phyloP scores from a whole-genome alignment of 495 filamentous ascomycete genomes.

The Xylaria palmicola region DNA sequence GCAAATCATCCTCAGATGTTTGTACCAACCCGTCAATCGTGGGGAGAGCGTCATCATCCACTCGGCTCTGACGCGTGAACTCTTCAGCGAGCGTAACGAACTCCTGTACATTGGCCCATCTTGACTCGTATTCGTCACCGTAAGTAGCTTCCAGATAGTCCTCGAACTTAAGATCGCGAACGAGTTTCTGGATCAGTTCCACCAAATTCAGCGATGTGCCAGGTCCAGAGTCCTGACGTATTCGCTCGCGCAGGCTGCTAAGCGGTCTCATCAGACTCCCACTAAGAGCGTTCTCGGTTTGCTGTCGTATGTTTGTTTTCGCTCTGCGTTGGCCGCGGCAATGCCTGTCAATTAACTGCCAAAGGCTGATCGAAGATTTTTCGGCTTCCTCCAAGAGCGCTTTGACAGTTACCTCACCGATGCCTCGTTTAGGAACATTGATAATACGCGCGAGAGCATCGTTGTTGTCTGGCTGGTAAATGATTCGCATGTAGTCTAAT shows the following conservation, averaged over 20 bases:
- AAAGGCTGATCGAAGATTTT: conserved; percentile 66
- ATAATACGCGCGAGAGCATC: conserved; percentile 84
- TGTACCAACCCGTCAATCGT: conserved; percentile 75
- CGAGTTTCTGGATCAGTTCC: conserved; percentile 70
- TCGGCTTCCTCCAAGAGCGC: conserved; percentile 72
- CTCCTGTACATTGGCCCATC: conserved; percentile 94
- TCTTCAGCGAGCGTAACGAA: conserved; percentile 75
- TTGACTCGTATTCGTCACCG: conserved; percentile 71
- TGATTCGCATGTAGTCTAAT: conserved; percentile 83
- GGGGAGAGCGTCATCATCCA: conserved; percentile 69
- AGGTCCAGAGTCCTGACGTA: conserved; percentile 44
- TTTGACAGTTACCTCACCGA: conserved; percentile 81
- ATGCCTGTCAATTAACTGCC: conserved; percentile 66
- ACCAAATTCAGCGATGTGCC: conserved; percentile 51
- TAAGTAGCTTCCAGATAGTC: conserved; percentile 68
- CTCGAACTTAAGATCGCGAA: conserved; percentile 71
- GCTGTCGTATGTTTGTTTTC: conserved; percentile 66
- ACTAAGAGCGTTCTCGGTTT: conserved; percentile 57
- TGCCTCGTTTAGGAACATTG: conserved; percentile 76
- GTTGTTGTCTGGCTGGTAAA: conserved; percentile 83
- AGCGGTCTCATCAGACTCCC: conserved; percentile 51
- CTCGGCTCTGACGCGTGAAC: conserved; percentile 52
- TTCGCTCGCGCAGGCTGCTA: conserved; percentile 59
- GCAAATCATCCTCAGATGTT: conserved; percentile 60
- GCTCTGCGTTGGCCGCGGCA: conserved; percentile 67